Conservation (phyloP, 192 early-diverging fungal genomes). For the Anaeromyces robustus region DNA sequence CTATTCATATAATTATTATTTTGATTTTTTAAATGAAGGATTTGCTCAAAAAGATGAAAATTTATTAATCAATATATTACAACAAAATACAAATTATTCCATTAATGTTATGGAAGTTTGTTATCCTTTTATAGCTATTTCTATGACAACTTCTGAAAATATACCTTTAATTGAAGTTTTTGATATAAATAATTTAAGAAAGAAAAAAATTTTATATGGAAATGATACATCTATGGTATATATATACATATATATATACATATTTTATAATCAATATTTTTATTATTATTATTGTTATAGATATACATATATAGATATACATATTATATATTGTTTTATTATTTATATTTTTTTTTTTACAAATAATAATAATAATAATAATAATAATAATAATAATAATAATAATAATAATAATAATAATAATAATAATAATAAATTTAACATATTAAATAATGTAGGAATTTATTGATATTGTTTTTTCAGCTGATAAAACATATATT, state of each 20-base stretch:
- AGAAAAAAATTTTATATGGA: neutral
- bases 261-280: neutral
- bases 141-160: neutral
- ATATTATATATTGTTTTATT: constrained; percentile 10
- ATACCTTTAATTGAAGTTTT: neutral
- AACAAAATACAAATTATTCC: constrained; percentile 6
- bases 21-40: constrained; percentile 14
- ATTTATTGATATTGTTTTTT: constrained; percentile 23
- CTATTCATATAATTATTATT: constrained; percentile 18
- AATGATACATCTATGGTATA: neutral
- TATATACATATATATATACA: neutral
- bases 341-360: too few relatives aligned
- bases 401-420: too few relatives aligned
- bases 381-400: too few relatives aligned
- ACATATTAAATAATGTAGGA: constrained; percentile 19
- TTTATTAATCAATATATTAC: constrained; percentile 2
- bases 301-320: constrained; percentile 13
- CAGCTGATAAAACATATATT: constrained; percentile 20
- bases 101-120: constrained; percentile 5
- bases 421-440: too few relatives aligned
- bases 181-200: neutral
- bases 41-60: constrained; percentile 4
- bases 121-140: neutral
- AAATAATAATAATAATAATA: too few relatives aligned
- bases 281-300: constrained; percentile 5